Evolutionary conservation across 257 asterid genomes (phyloP).

Genomic region (Marsdenia floribunda): DNA sequence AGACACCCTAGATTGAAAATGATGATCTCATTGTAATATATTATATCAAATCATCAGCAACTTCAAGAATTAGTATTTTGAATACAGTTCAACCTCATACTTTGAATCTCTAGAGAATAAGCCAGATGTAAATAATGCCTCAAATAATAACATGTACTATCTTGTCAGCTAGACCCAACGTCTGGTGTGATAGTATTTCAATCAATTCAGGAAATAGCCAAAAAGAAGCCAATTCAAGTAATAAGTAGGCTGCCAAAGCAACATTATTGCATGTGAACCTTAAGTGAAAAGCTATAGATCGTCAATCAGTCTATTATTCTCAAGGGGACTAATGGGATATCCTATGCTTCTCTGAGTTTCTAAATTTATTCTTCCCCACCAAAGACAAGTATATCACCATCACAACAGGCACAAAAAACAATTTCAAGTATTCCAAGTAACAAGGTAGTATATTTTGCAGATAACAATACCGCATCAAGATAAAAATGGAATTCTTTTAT

Average conservation of each 20-base stretch:
- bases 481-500: conserved; percentile 19
- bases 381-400: neutral
- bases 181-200: neutral
- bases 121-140: neutral
- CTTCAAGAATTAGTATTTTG: too few species aligned
- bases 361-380: neutral
- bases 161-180: neutral
- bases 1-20: too few species aligned
- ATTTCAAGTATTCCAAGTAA: neutral
- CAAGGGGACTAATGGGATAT: neutral
- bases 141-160: neutral
- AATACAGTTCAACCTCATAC: too few species aligned
- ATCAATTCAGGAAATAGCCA: neutral
- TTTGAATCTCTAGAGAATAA: too few species aligned
- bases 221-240: neutral
- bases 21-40: too few species aligned
- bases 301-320: neutral
- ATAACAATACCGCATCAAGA: conserved; percentile 13
- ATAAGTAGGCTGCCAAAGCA: too few species aligned
- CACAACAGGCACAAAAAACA: neutral
- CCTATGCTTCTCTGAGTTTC: neutral
- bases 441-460: neutral
- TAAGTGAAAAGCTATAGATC: neutral
- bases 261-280: neutral
- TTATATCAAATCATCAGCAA: too few species aligned